A percentile compares a stretch with the other conserved stretches of the same genome.
Conservation (phyloP, 306 rosid species). For the Fragaria iinumae region DNA sequence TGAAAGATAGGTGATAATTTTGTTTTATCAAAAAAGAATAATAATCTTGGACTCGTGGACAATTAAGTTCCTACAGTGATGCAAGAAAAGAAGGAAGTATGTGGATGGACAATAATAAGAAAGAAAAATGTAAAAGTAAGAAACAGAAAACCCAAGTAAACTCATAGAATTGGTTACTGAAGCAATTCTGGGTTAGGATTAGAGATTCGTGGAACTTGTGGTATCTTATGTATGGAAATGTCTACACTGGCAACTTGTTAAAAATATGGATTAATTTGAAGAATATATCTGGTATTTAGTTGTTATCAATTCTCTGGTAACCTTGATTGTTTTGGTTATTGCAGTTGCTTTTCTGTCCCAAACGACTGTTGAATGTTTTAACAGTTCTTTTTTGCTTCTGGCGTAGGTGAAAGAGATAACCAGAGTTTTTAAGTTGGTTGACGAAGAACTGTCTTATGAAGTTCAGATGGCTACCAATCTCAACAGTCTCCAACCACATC, state of each 20-base stretch:
- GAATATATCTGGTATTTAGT: neutral
- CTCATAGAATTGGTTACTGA: neutral
- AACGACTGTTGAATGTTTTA: neutral
- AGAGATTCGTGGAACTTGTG: neutral
- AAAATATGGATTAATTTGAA: neutral
- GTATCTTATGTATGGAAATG: neutral
- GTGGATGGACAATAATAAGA: neutral
- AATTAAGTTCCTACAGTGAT: neutral
- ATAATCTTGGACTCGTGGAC: neutral
- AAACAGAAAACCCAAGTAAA: neutral
- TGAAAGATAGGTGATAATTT: neutral
- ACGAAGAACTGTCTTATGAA: constrained; percentile 55
- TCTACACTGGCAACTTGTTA: neutral
- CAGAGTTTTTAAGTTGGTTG: constrained; percentile 54
- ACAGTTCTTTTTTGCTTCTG: neutral
- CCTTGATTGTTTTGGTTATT: neutral
- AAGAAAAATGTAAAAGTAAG: neutral
- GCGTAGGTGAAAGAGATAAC: constrained; percentile 66
- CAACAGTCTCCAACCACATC: constrained; percentile 59
- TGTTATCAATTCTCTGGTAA: neutral
- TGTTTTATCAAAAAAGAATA: neutral
- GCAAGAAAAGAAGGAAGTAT: neutral
- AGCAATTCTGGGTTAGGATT: neutral
- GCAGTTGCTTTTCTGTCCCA: constrained; percentile 2
- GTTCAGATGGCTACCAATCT: constrained; percentile 78